These are phyloP conservation scores for Bauhinia variegata DNA, from an alignment of 306 rosid genomes.

Conservation along the genomic window DNA sequence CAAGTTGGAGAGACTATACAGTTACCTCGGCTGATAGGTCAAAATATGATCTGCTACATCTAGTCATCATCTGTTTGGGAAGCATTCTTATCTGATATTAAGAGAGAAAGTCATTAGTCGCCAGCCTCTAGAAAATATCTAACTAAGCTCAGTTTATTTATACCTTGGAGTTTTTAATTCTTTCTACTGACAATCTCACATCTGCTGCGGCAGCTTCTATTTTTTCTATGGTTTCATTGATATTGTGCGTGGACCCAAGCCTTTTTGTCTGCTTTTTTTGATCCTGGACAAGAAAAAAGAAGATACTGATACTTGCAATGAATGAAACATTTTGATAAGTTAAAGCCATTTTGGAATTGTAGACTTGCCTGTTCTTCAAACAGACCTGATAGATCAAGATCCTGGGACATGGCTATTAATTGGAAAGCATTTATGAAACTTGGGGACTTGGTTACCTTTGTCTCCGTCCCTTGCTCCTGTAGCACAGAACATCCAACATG, in stretches of 20 bases:
- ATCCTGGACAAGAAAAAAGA: constrained; percentile 48
- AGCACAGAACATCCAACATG: constrained; percentile 20
- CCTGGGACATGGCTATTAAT: constrained; percentile 82
- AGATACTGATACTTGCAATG: constrained; percentile 12
- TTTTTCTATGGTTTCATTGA: constrained; percentile 68
- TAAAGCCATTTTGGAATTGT: constrained; percentile 11
- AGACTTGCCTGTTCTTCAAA: constrained; percentile 76
- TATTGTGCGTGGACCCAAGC: constrained; percentile 65
- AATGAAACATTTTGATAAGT: background rate
- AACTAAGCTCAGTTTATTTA: background rate
- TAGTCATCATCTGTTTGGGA: constrained; percentile 52
- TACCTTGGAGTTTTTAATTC: constrained; percentile 60
- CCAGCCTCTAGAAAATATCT: constrained; percentile 9
- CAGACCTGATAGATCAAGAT: constrained; percentile 81
- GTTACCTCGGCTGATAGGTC: constrained; percentile 77
- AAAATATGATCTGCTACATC: constrained; percentile 60
- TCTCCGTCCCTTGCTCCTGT: constrained; percentile 52
- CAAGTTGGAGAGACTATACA: background rate
- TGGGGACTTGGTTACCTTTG: constrained; percentile 52
- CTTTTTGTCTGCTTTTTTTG: constrained; percentile 50
- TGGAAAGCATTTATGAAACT: constrained; percentile 87
- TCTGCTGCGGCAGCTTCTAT: constrained; percentile 82
- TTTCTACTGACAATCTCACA: constrained; percentile 59
- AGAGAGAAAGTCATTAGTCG: constrained; percentile 16
- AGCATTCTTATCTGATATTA: constrained; percentile 65